Evolutionary conservation across 441 rosid genomes (phyloP).

Genomic region (Codiaeum variegatum): DNA sequence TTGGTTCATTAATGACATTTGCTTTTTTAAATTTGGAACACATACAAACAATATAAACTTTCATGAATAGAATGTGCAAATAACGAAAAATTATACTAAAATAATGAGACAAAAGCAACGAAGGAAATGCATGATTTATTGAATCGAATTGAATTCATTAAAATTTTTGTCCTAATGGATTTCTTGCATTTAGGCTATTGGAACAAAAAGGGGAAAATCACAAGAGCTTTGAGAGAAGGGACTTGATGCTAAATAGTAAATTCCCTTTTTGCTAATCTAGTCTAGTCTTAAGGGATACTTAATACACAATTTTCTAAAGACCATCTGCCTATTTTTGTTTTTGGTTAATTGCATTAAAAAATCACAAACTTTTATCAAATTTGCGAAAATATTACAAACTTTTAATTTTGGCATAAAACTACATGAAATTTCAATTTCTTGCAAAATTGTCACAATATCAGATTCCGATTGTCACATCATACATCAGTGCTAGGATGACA

Average conservation of each 20-base stretch:
- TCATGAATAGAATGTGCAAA: background rate
- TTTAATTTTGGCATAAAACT: too few species aligned
- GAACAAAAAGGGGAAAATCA: background rate
- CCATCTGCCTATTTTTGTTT: background rate
- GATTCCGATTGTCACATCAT: too few species aligned
- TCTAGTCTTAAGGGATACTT: background rate
- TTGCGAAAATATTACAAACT: too few species aligned
- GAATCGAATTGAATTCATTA: background rate
- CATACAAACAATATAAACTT: too few species aligned
- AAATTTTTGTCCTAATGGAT: background rate
- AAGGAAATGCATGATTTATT: background rate
- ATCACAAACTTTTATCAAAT: too few species aligned
- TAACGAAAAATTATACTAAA: too few species aligned
- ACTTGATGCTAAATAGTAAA: background rate
- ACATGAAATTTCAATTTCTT: too few species aligned
- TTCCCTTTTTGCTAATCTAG: background rate
- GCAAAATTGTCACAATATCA: too few species aligned
- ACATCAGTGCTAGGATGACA: too few species aligned
- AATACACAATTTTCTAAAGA: background rate
- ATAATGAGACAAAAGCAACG: background rate
- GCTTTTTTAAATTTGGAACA: background rate
- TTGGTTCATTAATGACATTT: background rate
- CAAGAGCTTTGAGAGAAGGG: background rate
- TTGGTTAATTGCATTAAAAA: too few species aligned
- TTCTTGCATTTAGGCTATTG: background rate